phyloP scores from a whole-genome alignment of 768 basidiomycete species.

The Hortiboletus campestris region DNA sequence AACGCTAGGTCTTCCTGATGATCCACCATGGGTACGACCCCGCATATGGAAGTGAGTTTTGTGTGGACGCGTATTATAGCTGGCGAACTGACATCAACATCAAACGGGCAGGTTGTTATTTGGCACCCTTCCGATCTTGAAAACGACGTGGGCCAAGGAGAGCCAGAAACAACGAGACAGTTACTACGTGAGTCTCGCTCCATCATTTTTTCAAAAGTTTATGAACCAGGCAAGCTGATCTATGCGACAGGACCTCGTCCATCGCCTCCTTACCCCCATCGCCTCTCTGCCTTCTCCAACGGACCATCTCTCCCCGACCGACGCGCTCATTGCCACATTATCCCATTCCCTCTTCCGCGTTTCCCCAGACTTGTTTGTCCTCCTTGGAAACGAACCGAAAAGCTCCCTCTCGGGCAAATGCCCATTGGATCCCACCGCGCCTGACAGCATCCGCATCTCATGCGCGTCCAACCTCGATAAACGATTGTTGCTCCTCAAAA shows the following conservation, averaged over 20 bases:
- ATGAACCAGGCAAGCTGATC: slow-evolving; percentile 6
- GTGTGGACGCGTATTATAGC: neutral
- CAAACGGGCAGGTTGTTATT: slow-evolving; percentile 50
- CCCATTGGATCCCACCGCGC: slow-evolving; percentile 50
- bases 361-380: slow-evolving; percentile 47
- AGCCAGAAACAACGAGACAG: slow-evolving; percentile 58
- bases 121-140: slow-evolving; percentile 56
- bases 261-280: slow-evolving; percentile 58
- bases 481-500: slow-evolving; percentile 48
- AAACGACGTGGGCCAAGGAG: slow-evolving; percentile 58
- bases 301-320: slow-evolving; percentile 39
- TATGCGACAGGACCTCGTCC: slow-evolving; percentile 59
- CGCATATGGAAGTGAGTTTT: slow-evolving; percentile 71
- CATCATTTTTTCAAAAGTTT: neutral
- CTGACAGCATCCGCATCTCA: slow-evolving; percentile 45
- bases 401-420: slow-evolving; percentile 32
- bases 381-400: slow-evolving; percentile 55
- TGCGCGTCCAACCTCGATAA: slow-evolving; percentile 53
- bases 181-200: slow-evolving; percentile 61
- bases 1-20: slow-evolving; percentile 62
- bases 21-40: slow-evolving; percentile 73
- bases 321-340: slow-evolving; percentile 47
- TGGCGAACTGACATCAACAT: slow-evolving; percentile 5
- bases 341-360: slow-evolving; percentile 58
- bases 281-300: slow-evolving; percentile 42